Evolutionary conservation across 371 early-diverging fungal genomes (phyloP).

Genomic region (Zychaea mexicana): DNA sequence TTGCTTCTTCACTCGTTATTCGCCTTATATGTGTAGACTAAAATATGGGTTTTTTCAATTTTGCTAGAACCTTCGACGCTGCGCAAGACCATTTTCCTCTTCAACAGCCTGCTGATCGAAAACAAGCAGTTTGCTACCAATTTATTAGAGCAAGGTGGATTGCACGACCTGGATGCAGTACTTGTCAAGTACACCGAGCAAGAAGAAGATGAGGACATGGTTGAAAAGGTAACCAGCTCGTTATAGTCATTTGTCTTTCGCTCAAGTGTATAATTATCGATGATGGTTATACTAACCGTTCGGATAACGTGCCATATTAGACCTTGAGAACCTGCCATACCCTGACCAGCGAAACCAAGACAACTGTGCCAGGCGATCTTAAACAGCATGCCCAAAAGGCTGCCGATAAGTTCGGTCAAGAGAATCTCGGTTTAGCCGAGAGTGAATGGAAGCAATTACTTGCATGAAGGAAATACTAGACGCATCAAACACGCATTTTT

Average conservation of each 20-base stretch:
- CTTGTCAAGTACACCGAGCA: constrained; percentile 48
- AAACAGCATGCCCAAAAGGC: constrained; percentile 35
- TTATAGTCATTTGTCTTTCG: neutral
- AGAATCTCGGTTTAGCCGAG: constrained; percentile 39
- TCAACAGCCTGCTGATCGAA: constrained; percentile 63
- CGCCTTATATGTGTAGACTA: neutral
- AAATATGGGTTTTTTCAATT: neutral
- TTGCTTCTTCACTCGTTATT: too few relatives aligned
- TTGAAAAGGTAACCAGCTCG: constrained; percentile 64
- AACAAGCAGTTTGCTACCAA: constrained; percentile 28
- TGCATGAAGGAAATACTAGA: constrained; percentile 9
- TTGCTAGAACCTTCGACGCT: constrained; percentile 42
- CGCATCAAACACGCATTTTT: too few relatives aligned
- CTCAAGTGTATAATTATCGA: neutral
- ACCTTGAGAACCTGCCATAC: constrained; percentile 45
- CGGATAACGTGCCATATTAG: constrained; percentile 1
- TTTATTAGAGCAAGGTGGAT: constrained; percentile 37
- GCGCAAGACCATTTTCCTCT: constrained; percentile 67
- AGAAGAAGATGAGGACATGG: constrained; percentile 61
- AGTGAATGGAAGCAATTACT: constrained; percentile 47
- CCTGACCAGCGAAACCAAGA: constrained; percentile 25
- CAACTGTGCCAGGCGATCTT: constrained; percentile 24
- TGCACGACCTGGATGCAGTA: constrained; percentile 34
- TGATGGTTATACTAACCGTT: too few relatives aligned
- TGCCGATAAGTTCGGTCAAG: constrained; percentile 41